Percentiles rank a stretch among this genome's conserved stretches.
Conservation (phyloP, 768 basidiomycete genomes). For the Agrocybe praecox region DNA sequence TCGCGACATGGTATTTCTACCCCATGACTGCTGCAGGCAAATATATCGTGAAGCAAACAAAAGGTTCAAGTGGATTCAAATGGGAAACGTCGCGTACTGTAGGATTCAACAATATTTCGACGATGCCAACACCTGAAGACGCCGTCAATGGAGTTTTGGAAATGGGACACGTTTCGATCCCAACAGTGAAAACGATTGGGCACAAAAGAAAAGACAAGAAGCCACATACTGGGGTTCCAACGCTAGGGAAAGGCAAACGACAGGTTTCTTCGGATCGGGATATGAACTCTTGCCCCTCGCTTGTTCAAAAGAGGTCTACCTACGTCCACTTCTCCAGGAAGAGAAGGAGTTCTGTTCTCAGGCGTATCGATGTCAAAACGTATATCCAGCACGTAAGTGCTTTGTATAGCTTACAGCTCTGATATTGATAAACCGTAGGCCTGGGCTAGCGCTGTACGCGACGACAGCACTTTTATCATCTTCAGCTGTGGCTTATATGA, state of each 20-base stretch:
- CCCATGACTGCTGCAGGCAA: background rate
- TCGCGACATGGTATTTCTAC: background rate
- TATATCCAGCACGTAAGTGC: conserved; percentile 3
- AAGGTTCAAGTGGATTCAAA: background rate
- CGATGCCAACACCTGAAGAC: background rate
- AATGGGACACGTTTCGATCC: background rate
- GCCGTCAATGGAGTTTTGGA: background rate
- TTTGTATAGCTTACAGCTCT: background rate
- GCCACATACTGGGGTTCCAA: background rate
- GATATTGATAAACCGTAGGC: background rate
- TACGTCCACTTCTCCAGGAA: background rate
- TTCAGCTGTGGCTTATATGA: conserved; percentile 8
- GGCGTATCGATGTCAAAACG: background rate
- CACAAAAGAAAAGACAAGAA: background rate
- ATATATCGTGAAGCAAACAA: background rate
- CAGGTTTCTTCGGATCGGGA: background rate
- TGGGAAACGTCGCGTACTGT: background rate
- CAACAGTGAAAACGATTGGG: no score
- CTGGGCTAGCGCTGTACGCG: conserved; percentile 1
- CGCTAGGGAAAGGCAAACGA: background rate
- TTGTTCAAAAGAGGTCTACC: background rate
- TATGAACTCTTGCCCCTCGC: background rate
- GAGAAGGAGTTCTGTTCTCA: background rate
- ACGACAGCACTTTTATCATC: conserved; percentile 7
- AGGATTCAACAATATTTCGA: background rate